A percentile compares a stretch with the other conserved stretches of the same genome.
These are phyloP conservation scores for Syncephalastrum racemosum DNA, from an alignment of 371 early-diverging fungal species.

Conservation along the genomic window DNA sequence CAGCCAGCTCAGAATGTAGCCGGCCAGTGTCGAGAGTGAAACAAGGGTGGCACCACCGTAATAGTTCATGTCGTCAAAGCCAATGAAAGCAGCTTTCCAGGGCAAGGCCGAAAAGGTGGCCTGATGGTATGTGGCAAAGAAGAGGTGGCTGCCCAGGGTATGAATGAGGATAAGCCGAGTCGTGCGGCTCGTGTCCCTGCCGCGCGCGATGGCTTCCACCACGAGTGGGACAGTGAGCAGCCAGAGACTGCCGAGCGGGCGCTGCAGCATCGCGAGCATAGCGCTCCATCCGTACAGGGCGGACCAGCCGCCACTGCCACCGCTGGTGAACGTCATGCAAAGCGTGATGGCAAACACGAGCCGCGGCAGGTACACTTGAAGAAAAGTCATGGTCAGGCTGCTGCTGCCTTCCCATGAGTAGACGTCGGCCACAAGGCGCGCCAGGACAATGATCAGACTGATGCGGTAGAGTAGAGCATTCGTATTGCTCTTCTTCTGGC, in stretches of 20 bases:
- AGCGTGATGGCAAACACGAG: constrained; percentile 20
- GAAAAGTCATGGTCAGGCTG: no score
- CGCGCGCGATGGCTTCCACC: constrained; percentile 12
- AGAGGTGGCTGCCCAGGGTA: constrained; percentile 67
- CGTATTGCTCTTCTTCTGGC: no score
- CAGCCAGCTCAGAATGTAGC: constrained; percentile 58
- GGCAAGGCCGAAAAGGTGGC: constrained; percentile 85
- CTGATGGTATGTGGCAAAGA: constrained; percentile 92
- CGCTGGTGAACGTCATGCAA: constrained; percentile 5
- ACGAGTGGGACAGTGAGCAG: constrained; percentile 24
- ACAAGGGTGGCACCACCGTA: constrained; percentile 73
- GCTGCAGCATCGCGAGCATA: constrained; percentile 38
- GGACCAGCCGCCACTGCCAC: constrained; percentile 14
- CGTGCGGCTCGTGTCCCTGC: not conserved
- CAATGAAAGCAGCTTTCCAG: constrained; percentile 88
- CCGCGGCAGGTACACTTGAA: constrained; percentile 38
- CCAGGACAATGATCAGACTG: constrained; percentile 15
- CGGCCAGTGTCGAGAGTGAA: constrained; percentile 75
- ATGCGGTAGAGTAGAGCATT: constrained; percentile 5
- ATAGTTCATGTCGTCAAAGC: constrained; percentile 71
- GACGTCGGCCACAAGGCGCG: constrained; percentile 20
- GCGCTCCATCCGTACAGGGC: constrained; percentile 23
- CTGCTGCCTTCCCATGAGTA: constrained; percentile 7
- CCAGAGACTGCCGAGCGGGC: constrained; percentile 29
- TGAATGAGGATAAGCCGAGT: constrained; percentile 28